phyloP scores from a whole-genome alignment of 2,329 filamentous ascomycete species.

The Colletotrichum noveboracense region DNA sequence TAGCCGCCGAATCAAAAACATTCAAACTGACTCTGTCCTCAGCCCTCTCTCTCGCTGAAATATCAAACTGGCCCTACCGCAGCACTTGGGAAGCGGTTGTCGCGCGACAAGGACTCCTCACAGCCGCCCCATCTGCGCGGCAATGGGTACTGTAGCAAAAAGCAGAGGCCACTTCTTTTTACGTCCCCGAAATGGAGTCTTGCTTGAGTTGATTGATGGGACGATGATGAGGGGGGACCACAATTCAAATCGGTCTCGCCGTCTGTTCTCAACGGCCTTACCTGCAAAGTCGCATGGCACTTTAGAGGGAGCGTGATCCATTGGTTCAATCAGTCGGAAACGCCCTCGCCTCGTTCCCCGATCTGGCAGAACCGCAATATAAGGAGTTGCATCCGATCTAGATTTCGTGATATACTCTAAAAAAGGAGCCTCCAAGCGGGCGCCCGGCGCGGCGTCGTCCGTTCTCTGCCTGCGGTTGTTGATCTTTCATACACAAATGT shows the following conservation, averaged over 20 bases:
- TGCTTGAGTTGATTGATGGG: background rate
- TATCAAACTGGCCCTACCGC: background rate
- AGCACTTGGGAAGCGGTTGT: background rate
- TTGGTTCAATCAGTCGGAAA: background rate
- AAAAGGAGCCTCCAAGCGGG: background rate
- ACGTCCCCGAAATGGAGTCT: background rate
- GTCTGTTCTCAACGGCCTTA: background rate
- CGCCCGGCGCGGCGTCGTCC: background rate
- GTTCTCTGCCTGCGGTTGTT: background rate
- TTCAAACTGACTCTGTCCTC: background rate
- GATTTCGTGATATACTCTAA: background rate
- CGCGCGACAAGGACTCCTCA: background rate
- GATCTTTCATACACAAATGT: background rate
- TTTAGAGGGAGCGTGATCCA: background rate
- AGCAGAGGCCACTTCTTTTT: background rate
- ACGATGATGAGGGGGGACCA: background rate
- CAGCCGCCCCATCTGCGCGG: background rate
- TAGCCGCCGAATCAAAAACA: background rate
- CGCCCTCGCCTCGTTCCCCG: background rate
- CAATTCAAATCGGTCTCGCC: background rate
- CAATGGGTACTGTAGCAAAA: background rate
- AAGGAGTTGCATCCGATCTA: slow-evolving; percentile 3
- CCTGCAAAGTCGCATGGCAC: background rate
- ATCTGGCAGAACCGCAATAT: background rate
- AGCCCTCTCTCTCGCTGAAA: background rate